Evolutionary conservation across 805 yeast species (phyloP), one percentile per base, ranked within the genome.

Genomic region (Tetrapisispora nanseiensis): DNA sequence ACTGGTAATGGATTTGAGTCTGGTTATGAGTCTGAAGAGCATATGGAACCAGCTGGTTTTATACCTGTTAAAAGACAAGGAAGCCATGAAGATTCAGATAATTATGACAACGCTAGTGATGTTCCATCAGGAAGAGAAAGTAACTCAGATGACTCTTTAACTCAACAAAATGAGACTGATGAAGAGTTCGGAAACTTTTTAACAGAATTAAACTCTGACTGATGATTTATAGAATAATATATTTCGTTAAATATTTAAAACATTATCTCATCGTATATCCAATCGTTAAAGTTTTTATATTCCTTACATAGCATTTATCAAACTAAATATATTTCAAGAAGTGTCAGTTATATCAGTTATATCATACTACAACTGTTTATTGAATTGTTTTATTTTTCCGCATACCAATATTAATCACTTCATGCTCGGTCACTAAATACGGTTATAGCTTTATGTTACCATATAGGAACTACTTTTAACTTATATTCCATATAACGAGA

Each of bases 101-200:
- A n/a, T n/a, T n/a, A n/a, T n/a, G n/a, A n/a, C n/a, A n/a, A n/a
- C n/a, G n/a, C n/a, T n/a, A n/a, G n/a, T n/a, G n/a, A n/a, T n/a
- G n/a, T n/a, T n/a, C n/a, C n/a, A n/a, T 18, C 21, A 32, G 29
- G 23, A 16, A 26, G 23, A 23, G 24, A 37, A 15, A 11, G 27
- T 18, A 19, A 36, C 33, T 15, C n/a, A 24, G 27, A 35, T 22
- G 16, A n/a, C n/a, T 39, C 33, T 4, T 36, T 26, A 3, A 47
- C 44, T 9, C 11, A 21, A 21, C 7, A 15, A 19, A 16, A 38
- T 8, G 39, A 28, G 11, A 27, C 44, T 13, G 56, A 50, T 29
- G 62, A 55, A 3, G 59, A 59, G 28, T 56, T 57, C 33, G 63
- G 56, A n/a, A 57, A 55, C 19, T 64, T 62, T 36, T 48, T 61